Percentiles rank a stretch among this genome's conserved stretches.
These are phyloP conservation scores for Fusarium sp. DNA, from an alignment of 2,329 filamentous ascomycete species.

Conservation along the genomic window DNA sequence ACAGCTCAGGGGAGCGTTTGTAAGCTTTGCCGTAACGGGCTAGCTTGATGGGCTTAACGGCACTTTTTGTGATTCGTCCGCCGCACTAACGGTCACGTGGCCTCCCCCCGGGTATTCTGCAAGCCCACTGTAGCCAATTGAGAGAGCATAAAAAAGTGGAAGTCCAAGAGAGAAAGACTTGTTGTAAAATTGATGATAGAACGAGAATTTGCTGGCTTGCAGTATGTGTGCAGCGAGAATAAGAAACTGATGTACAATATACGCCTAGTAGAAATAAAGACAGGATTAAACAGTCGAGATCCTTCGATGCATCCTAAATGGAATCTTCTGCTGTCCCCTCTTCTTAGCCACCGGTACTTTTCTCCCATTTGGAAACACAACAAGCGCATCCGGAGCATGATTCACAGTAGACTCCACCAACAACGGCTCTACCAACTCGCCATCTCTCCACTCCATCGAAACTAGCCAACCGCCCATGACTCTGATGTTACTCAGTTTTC, in stretches of 20 bases:
- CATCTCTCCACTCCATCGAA: slow-evolving; percentile 27
- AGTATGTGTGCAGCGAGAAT: background rate
- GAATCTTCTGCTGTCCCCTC: background rate
- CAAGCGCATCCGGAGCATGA: slow-evolving; percentile 7
- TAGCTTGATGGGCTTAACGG: background rate
- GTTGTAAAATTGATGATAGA: background rate
- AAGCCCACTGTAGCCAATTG: background rate
- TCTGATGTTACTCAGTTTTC: background rate
- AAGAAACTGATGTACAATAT: accelerated
- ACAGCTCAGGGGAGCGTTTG: background rate
- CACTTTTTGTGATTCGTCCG: background rate
- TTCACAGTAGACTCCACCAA: slow-evolving; percentile 7
- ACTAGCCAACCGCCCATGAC: slow-evolving; percentile 31
- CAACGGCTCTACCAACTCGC: background rate
- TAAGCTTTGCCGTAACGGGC: background rate
- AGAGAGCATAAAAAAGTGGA: background rate
- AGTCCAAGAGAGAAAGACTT: background rate
- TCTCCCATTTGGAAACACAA: slow-evolving; percentile 2
- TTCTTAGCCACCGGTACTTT: background rate
- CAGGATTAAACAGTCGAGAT: background rate
- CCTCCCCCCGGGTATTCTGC: accelerated
- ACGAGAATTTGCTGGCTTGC: background rate
- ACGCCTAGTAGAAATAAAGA: accelerated
- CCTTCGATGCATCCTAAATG: background rate
- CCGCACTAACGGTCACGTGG: no score